Percentiles rank a stretch among this genome's conserved stretches.
Conservation (phyloP, 768 basidiomycete species). For the Trametes gibbosa region DNA sequence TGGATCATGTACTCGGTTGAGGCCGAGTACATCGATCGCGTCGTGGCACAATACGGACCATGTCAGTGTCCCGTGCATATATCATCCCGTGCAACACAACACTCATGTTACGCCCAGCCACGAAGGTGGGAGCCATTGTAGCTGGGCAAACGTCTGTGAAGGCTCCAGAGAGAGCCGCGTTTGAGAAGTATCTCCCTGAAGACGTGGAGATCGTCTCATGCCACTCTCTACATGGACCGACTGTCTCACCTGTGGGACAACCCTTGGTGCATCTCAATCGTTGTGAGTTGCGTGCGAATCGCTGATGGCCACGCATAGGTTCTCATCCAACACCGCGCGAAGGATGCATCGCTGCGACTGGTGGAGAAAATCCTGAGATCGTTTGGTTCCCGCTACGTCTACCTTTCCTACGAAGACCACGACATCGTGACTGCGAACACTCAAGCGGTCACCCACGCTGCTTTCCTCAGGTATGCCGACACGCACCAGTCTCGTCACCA, state of each 20-base stretch:
- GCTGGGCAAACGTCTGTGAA: conserved; percentile 97
- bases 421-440: conserved; percentile 97
- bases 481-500: background rate
- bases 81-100: too few relatives aligned
- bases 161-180: conserved; percentile 86
- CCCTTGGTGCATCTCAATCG: conserved; percentile 59
- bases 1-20: conserved; percentile 96
- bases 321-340: conserved; percentile 82
- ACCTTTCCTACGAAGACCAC: conserved; percentile 95
- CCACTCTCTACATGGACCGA: conserved; percentile 93
- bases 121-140: conserved; percentile 89
- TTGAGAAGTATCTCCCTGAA: conserved; percentile 80
- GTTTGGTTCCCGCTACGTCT: conserved; percentile 82
- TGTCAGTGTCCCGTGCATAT: conserved; percentile 50
- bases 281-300: background rate
- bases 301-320: conserved; percentile 47
- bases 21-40: conserved; percentile 78
- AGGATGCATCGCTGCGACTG: conserved; percentile 64
- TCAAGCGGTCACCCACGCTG: conserved; percentile 97
- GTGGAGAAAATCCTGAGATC: conserved; percentile 83
- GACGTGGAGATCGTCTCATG: conserved; percentile 91
- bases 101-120: conserved; percentile 49
- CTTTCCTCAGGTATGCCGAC: conserved; percentile 77
- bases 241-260: conserved; percentile 83
- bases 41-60: conserved; percentile 90